Percentiles rank a stretch among this genome's conserved stretches.
phyloP scores from a whole-genome alignment of 176 grass and related monocot species.

The Dactylis glomerata region DNA sequence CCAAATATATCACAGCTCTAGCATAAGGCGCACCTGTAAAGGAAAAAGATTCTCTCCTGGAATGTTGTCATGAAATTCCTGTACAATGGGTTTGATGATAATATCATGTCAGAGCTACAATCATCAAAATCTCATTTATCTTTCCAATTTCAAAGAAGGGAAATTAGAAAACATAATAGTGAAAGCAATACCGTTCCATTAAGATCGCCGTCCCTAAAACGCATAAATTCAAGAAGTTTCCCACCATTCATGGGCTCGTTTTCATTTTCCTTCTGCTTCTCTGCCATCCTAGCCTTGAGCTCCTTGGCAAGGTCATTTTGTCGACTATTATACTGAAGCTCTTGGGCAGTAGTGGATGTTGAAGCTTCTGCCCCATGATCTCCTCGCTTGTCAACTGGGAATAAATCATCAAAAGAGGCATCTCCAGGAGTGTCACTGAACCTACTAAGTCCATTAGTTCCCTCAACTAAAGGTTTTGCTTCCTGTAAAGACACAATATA shows the following conservation, averaged over 20 bases:
- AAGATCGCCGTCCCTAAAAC: conserved; percentile 61
- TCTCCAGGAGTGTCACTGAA: conserved; percentile 94
- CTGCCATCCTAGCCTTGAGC: conserved; percentile 60
- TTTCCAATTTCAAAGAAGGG: neutral
- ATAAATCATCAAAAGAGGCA: conserved; percentile 87
- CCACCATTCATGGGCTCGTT: conserved; percentile 58
- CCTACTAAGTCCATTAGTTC: conserved; percentile 52
- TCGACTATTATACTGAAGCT: conserved; percentile 34
- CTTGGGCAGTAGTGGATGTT: conserved; percentile 53
- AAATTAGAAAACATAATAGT: conserved; percentile 23
- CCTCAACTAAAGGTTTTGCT: conserved; percentile 46
- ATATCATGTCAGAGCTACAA: conserved; percentile 14
- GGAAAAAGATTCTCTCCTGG: conserved; percentile 67
- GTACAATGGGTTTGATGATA: conserved; percentile 17
- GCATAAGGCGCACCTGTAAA: conserved; percentile 60
- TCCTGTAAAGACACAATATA: conserved; percentile 36
- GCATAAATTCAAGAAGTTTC: conserved; percentile 59
- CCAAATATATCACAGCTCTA: conserved; percentile 17
- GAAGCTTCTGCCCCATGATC: conserved; percentile 73
- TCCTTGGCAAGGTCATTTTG: conserved; percentile 65
- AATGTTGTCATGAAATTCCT: conserved; percentile 74
- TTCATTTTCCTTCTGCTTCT: conserved; percentile 75
- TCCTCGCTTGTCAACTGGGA: conserved; percentile 63
- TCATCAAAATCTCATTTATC: conserved; percentile 14
- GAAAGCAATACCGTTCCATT: conserved; percentile 58